A percentile compares a stretch with the other conserved stretches of the same genome.
These are phyloP conservation scores for Wakefieldia striispora DNA, from an alignment of 768 basidiomycete genomes.

Conservation along the genomic window DNA sequence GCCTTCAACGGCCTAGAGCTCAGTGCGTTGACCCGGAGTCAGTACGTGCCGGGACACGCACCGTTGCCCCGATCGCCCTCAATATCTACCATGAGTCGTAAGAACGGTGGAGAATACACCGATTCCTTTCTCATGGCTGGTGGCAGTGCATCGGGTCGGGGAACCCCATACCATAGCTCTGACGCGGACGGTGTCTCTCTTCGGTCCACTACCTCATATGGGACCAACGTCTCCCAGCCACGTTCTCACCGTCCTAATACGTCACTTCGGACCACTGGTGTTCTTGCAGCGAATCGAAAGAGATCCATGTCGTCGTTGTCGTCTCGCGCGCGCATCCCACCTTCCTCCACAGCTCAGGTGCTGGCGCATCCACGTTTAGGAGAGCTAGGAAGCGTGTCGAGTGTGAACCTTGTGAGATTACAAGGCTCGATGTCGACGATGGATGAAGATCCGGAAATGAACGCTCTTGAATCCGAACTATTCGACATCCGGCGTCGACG, in stretches of 20 bases:
- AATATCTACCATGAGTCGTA: conserved; percentile 24
- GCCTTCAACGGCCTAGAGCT: conserved; percentile 80
- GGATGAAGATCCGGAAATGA: conserved; percentile 38
- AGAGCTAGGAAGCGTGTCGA: conserved; percentile 40
- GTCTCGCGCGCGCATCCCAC: conserved; percentile 40
- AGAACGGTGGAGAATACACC: conserved; percentile 24
- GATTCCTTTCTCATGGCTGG: conserved; percentile 26
- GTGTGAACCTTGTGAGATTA: conserved; percentile 51
- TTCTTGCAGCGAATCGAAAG: conserved; percentile 46
- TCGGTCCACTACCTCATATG: conserved; percentile 50
- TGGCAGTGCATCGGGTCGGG: conserved; percentile 27
- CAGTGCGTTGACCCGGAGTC: conserved; percentile 51
- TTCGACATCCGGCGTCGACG: conserved; percentile 66
- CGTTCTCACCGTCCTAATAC: conserved; percentile 44
- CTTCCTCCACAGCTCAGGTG: conserved; percentile 34
- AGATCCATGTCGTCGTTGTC: conserved; percentile 61
- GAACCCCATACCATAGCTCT: conserved; percentile 30
- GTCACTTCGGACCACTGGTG: conserved; percentile 34
- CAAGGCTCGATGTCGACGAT: conserved; percentile 17
- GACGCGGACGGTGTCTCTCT: conserved; percentile 54
- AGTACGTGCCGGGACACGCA: conserved; percentile 20
- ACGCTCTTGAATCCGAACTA: conserved; percentile 54
- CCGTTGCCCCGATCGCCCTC: conserved; percentile 30
- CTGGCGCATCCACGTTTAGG: conserved; percentile 30
- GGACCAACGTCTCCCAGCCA: conserved; percentile 47